Base-by-base conservation (phyloP, 345 rosid genomes). In the Salix udensis region DNA sequence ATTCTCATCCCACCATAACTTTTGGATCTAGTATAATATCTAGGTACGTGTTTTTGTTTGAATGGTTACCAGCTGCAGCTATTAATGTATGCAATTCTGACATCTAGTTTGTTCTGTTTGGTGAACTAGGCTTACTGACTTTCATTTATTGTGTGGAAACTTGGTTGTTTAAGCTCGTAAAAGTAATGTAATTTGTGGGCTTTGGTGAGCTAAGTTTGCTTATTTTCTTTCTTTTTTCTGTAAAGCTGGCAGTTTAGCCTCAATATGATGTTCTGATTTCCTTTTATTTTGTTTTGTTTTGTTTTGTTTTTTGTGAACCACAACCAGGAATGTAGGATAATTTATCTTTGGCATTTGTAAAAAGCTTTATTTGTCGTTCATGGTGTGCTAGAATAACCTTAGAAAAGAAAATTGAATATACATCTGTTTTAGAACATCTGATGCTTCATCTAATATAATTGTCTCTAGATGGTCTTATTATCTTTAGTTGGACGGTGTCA, bases 11-110 rank as follows among this genome's bases (percentile, higher is more conserved):
- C 52, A 83, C 67, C 79, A 66, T 79, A 48, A 79, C 74, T 80
- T 60, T 77, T 82, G 72, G 81, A 76, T 76, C 79, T 55, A 67
- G 79, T 78, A 66, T 72, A 58, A 82, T 64, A 78, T 76, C 79
- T 58, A 86, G 93, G 93, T 88, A 84, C 75, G 79, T 71, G 15
- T 68, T 52, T 65, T 65, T 34, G n/a, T 55, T 53, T 53, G 0
- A 52, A 37, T n/a, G 23, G 34, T 68, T 44, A 44, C 44, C 24
- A 70, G 19, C 18, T 79, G 30, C 53, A 44, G 72, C 30, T 40
- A 19, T 77, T 53, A 65, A 39, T 68, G 73, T 40, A 15, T 77
- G 71, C 80, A 66, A 71, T 55, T 74, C 58, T 36, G 40, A 62
- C 66, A 40, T 21, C 71, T 10, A 58, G 21, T 42, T 71, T 55